phyloP scores from a whole-genome alignment of 345 rosid species.

The Syzygium grande region DNA sequence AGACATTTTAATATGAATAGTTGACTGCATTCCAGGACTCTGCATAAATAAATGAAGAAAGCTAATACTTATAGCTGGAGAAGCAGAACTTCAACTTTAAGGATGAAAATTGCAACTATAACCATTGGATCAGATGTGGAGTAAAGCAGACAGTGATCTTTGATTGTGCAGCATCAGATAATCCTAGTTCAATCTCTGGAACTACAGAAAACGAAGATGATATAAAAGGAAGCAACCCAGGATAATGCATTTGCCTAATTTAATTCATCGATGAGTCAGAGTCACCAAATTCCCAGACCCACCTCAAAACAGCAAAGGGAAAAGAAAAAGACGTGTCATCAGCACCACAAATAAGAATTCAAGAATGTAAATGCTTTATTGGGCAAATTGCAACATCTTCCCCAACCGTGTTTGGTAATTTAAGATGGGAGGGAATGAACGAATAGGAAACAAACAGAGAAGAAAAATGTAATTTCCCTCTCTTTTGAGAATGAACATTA shows the following conservation, averaged over 20 bases:
- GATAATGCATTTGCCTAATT: not conserved
- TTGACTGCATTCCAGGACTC: not conserved
- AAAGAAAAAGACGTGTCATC: not conserved
- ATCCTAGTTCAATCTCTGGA: not conserved
- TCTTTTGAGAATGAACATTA: no score
- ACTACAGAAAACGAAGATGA: not conserved
- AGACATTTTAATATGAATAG: not conserved
- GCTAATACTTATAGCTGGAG: not conserved
- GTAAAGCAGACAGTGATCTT: not conserved
- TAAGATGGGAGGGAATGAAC: not conserved
- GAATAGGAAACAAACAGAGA: not conserved
- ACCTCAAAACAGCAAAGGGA: not conserved
- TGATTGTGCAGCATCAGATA: not conserved
- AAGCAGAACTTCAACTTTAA: no score
- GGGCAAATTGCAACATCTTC: not conserved
- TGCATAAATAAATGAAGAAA: not conserved
- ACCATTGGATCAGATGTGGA: not conserved
- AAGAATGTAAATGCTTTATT: no score
- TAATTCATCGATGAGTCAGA: no score
- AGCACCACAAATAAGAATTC: not conserved
- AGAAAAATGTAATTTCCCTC: slow-evolving; percentile 25
- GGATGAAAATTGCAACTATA: not conserved
- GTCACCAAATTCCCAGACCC: not conserved
- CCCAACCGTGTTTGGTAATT: not conserved
- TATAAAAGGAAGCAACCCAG: not conserved